Evolutionary conservation across 306 rosid genomes (phyloP).

Genomic region (Betula pendula): DNA sequence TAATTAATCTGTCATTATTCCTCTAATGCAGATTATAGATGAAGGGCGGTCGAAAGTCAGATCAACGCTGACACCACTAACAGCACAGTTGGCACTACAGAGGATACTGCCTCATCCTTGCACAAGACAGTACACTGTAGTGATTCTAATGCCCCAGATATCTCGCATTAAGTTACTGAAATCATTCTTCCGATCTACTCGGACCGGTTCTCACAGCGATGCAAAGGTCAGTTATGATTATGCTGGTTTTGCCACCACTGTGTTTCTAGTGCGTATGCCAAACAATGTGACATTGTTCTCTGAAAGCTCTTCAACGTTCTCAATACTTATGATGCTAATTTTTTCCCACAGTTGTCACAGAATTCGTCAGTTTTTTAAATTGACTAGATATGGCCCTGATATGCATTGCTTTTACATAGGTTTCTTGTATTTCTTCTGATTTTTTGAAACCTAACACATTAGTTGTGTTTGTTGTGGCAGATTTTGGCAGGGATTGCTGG

Average conservation of each 20-base stretch:
- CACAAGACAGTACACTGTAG: constrained; percentile 78
- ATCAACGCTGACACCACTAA: constrained; percentile 55
- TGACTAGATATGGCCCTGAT: not conserved
- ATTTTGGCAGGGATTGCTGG: constrained; percentile 67
- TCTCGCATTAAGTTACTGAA: constrained; percentile 57
- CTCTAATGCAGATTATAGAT: constrained; percentile 62
- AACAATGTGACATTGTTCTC: not conserved
- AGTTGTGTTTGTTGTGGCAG: constrained; percentile 44
- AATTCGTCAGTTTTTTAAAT: not conserved
- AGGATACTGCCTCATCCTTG: constrained; percentile 81
- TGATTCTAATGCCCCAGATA: constrained; percentile 74
- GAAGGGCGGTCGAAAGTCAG: constrained; percentile 77
- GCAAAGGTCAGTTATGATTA: constrained; percentile 54
- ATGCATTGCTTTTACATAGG: not conserved
- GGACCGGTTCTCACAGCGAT: constrained; percentile 44
- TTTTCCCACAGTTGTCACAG: not conserved
- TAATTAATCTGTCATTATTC: constrained; percentile 16
- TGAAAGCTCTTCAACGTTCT: not conserved
- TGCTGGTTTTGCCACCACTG: not conserved
- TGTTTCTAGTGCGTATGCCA: not conserved
- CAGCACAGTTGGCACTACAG: constrained; percentile 70
- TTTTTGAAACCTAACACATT: not conserved
- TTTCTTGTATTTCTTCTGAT: not conserved
- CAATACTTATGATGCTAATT: not conserved
- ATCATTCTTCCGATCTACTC: constrained; percentile 52